Evolutionary conservation across 2,329 filamentous ascomycete genomes (phyloP).

Genomic region (Apiospora kogelbergensis): DNA sequence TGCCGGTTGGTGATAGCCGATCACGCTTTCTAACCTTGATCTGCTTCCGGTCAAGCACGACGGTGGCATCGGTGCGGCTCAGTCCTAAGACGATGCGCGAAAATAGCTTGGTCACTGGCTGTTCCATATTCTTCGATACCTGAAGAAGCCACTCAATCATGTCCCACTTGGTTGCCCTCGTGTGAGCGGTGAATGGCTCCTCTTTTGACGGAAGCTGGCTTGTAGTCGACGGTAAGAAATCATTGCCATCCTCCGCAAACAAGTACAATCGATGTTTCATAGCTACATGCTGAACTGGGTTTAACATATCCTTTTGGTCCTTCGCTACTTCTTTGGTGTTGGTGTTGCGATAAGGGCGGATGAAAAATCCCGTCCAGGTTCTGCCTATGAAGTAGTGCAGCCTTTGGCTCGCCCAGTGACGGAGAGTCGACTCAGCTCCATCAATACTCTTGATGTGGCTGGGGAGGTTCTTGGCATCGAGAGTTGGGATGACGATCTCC

Average conservation of each 20-base stretch:
- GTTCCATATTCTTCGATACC: slow-evolving; percentile 40
- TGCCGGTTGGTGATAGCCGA: slow-evolving; percentile 37
- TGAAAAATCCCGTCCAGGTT: slow-evolving; percentile 48
- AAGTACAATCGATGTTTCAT: slow-evolving; percentile 47
- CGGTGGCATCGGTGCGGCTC: slow-evolving; percentile 48
- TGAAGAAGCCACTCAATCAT: slow-evolving; percentile 56
- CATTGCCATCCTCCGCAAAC: slow-evolving; percentile 54
- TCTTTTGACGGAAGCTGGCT: slow-evolving; percentile 26
- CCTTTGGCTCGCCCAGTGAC: slow-evolving; percentile 38
- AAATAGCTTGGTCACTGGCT: slow-evolving; percentile 57
- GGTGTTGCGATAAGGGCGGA: slow-evolving; percentile 34
- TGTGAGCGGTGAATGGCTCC: slow-evolving; percentile 22
- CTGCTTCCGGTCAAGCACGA: slow-evolving; percentile 45
- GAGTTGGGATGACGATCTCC: slow-evolving; percentile 51
- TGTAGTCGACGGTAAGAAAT: slow-evolving; percentile 34
- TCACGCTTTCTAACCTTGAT: slow-evolving; percentile 41
- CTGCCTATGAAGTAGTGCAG: slow-evolving; percentile 47
- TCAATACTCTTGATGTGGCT: slow-evolving; percentile 27
- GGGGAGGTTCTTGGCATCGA: slow-evolving; percentile 18
- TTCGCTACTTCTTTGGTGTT: slow-evolving; percentile 34
- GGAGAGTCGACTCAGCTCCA: slow-evolving; percentile 9
- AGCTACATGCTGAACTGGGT: not conserved
- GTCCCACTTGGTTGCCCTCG: slow-evolving; percentile 30
- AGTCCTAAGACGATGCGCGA: slow-evolving; percentile 56
- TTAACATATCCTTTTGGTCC: not conserved